These are phyloP conservation scores for Candida cerambycidarum DNA, from an alignment of 805 yeast species.

Conservation along the genomic window DNA sequence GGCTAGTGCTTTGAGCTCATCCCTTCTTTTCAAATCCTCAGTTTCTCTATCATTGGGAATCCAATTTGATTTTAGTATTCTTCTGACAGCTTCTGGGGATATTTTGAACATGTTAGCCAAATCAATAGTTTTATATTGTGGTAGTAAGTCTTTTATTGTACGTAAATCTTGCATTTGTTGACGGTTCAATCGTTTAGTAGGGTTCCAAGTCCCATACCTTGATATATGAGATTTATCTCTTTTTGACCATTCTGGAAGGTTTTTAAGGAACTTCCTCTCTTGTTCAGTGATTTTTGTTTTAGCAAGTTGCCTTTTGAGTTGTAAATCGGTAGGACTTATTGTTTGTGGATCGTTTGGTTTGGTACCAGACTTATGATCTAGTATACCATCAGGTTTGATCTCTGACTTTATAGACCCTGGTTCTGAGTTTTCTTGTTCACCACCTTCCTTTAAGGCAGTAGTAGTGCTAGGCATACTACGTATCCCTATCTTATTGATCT, in stretches of 20 bases:
- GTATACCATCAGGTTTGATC: no score
- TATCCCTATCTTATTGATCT: no score
- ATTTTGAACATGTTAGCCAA: slow-evolving; percentile 64
- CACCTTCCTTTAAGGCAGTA: no score
- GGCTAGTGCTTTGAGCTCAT: slow-evolving; percentile 33
- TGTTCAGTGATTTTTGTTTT: slow-evolving; percentile 3
- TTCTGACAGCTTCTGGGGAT: slow-evolving; percentile 79
- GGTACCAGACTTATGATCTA: no score
- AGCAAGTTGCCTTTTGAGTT: not conserved
- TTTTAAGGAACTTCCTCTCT: slow-evolving; percentile 8
- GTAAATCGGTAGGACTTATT: not conserved
- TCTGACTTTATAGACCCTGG: no score
- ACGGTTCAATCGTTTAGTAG: slow-evolving; percentile 63
- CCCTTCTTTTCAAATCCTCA: slow-evolving; percentile 46
- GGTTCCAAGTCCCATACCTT: slow-evolving; percentile 69
- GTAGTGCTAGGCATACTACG: no score
- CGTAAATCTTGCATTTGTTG: slow-evolving; percentile 67
- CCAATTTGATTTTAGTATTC: slow-evolving; percentile 80
- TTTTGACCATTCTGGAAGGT: slow-evolving; percentile 58
- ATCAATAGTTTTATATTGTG: slow-evolving; percentile 58
- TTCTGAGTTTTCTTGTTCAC: no score
- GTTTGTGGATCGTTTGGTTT: not conserved
- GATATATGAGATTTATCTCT: slow-evolving; percentile 63
- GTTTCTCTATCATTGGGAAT: slow-evolving; percentile 59
- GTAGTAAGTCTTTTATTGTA: slow-evolving; percentile 52